Percentiles rank a stretch among this genome's conserved stretches.
Conservation (phyloP, 169 alveolate species). For the Hammondia hammondi region DNA sequence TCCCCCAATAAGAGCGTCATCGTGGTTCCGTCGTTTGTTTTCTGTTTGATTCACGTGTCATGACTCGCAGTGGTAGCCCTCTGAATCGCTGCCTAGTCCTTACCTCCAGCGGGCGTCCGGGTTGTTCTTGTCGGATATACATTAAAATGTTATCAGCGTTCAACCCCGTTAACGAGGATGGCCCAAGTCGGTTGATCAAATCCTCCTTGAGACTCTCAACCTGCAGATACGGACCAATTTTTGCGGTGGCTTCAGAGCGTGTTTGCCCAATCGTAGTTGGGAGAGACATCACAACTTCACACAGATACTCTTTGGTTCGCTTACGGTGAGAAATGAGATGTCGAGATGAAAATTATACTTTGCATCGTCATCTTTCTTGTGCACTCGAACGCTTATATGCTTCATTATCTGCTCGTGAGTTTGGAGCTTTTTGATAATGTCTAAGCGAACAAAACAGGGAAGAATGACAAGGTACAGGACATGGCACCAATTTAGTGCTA, state of each 20-base stretch:
- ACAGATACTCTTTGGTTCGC: background rate
- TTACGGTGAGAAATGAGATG: background rate
- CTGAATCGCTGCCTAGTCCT: background rate
- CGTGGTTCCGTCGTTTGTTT: too few species aligned
- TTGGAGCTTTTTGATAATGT: background rate
- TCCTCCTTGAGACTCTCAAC: conserved; percentile 38
- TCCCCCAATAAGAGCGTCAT: too few species aligned
- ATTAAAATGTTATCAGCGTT: conserved; percentile 39
- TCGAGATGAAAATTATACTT: background rate
- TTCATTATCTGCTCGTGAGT: background rate
- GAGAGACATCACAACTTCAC: too few species aligned
- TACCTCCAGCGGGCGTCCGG: conserved; percentile 51
- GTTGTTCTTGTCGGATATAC: conserved; percentile 41
- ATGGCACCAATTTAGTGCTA: too few species aligned
- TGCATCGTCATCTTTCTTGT: background rate
- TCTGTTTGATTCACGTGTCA: too few species aligned
- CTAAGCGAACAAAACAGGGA: background rate
- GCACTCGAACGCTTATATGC: background rate
- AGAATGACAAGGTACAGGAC: background rate
- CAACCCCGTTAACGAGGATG: conserved; percentile 46
- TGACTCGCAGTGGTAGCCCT: too few species aligned
- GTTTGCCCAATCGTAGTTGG: too few species aligned
- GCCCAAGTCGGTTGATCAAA: conserved; percentile 54
- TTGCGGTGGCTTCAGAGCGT: too few species aligned
- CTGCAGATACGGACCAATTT: background rate